Evolutionary conservation across 2,329 filamentous ascomycete genomes (phyloP), one percentile per base, ranked within the genome.

Genomic region (Cadophora malorum): DNA sequence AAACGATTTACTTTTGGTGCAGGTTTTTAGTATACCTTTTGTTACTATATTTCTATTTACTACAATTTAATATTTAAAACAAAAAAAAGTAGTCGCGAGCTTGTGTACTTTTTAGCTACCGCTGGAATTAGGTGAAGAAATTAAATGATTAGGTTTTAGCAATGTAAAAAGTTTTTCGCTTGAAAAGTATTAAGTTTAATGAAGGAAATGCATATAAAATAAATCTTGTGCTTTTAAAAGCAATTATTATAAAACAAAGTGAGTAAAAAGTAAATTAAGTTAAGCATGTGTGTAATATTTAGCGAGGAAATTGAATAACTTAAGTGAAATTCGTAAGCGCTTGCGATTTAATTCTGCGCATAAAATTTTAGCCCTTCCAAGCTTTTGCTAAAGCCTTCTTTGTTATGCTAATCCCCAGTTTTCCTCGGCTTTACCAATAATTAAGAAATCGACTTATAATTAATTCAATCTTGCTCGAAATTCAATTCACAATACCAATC

Each of bases 401-500:
- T 10, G 25, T 59, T 9, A 21, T 41, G 21, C n/a, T 23, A 49
- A 38, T 49, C 55, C 55, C 55, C 28, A 31, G 52, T 33, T 25
- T 33, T 33, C 14, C 25, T 55, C 28, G 28, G 52, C 52, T 55
- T 55, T 25, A 55, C 25, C 28, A 25, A 71, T 19, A 65, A 70
- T 71, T 66, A 63, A 73, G 69, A 73, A 73, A 73, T 70, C 62
- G 52, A 64, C 65, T 38, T 70, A 31, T 69, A 31, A 73, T 71
- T 49, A 68, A 56, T 63, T 60, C 41, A 70, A 71, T 73, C 64
- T 33, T 72, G 61, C 70, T 73, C 66, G 66, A 71, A 70, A 70
- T 68, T 66, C 56, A 72, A 70, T 67, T 60, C 59, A 69, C 35
- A 1, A 67, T 25, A 67, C 66, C 49, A 19, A 72, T 70, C 55